A percentile compares a stretch with the other conserved stretches of the same genome.
These are phyloP conservation scores for Fragosphaeria purpurea DNA, from an alignment of 2,329 filamentous ascomycete genomes.

Conservation along the genomic window DNA sequence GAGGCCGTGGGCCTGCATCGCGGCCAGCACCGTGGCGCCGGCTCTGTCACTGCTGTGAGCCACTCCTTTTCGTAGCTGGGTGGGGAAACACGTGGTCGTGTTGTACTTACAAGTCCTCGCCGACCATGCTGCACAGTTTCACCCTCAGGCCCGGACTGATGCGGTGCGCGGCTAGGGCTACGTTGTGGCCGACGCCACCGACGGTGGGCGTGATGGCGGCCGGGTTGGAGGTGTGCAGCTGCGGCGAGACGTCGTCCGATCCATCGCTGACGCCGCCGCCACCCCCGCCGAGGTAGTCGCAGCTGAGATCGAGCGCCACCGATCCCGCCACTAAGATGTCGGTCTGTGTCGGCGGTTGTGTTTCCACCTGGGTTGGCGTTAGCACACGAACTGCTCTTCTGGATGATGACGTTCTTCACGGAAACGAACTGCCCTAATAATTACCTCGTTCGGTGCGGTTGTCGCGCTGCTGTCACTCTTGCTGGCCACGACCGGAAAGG, in stretches of 20 bases:
- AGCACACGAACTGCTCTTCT: too few relatives aligned
- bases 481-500: too few relatives aligned
- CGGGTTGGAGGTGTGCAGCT: constrained; percentile 75
- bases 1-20: constrained; percentile 55
- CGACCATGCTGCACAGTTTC: constrained; percentile 69
- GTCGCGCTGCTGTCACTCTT: too few relatives aligned
- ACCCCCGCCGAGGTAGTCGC: too few relatives aligned
- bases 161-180: constrained; percentile 72
- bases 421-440: too few relatives aligned
- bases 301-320: constrained; percentile 77
- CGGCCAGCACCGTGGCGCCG: constrained; percentile 61
- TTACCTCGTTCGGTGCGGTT: too few relatives aligned
- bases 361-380: too few relatives aligned
- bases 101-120: constrained; percentile 59
- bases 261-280: constrained; percentile 18
- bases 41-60: too few relatives aligned
- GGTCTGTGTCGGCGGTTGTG: too few relatives aligned
- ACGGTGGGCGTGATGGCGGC: constrained; percentile 71
- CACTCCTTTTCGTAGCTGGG: too few relatives aligned
- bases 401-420: too few relatives aligned
- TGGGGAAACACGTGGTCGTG: too few relatives aligned
- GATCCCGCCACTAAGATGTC: constrained; percentile 86
- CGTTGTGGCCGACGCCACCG: constrained; percentile 87
- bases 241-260: constrained; percentile 28
- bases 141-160: constrained; percentile 51